phyloP scores from a whole-genome alignment of 345 rosid genomes.

The Zanthoxylum bungeanum region DNA sequence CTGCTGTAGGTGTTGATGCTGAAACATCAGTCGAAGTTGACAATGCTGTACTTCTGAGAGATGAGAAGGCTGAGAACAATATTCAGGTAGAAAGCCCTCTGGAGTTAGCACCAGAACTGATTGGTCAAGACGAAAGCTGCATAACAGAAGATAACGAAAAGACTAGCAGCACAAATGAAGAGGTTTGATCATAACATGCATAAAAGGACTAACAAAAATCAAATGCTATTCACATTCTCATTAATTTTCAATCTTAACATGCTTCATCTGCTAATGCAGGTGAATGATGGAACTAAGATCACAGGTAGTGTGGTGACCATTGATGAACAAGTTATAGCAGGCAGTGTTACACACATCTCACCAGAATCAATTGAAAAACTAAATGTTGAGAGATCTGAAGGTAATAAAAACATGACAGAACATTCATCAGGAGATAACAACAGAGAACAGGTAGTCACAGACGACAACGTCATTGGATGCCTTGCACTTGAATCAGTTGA shows the following conservation, averaged over 20 bases:
- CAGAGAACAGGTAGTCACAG: constrained; percentile 9
- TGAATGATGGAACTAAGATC: constrained; percentile 14
- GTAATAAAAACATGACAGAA: constrained; percentile 1
- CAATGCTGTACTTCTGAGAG: background rate
- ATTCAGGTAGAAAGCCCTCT: background rate
- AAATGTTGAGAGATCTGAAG: background rate
- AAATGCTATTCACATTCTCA: background rate
- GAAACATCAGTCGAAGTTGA: constrained; percentile 9
- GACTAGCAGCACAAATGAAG: background rate
- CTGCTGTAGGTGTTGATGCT: constrained; percentile 9
- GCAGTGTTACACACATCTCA: background rate
- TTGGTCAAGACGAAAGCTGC: constrained; percentile 5
- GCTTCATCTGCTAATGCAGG: constrained; percentile 1
- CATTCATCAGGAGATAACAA: constrained; percentile 7
- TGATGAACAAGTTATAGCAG: constrained; percentile 8
- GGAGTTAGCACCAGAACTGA: background rate
- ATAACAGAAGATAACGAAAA: constrained; percentile 7
- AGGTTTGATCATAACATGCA: constrained; percentile 13
- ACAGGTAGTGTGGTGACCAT: background rate
- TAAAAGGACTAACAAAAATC: background rate
- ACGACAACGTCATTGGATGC: background rate
- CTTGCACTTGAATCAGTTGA: constrained; percentile 6
- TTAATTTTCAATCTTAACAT: background rate
- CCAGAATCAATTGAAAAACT: constrained; percentile 12
- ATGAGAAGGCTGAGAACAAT: background rate